Conservation (phyloP, 2,329 filamentous ascomycete species). For the Chaetomium strumarium region DNA sequence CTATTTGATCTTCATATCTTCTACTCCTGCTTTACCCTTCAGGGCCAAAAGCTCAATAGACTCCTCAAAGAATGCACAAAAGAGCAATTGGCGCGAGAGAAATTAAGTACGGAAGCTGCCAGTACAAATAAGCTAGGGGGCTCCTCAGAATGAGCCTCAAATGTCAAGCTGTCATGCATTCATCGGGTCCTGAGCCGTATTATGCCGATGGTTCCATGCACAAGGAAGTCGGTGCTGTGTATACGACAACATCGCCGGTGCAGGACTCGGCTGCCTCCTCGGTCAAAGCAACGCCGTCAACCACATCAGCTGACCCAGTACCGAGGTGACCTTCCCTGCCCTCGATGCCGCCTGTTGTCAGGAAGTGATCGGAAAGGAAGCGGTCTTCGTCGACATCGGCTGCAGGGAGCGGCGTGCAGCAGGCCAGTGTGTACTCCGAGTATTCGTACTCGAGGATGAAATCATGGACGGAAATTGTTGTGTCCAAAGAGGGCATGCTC, state of each 20-base stretch:
- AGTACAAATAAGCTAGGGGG: no score
- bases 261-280: slow-evolving; percentile 21
- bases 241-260: slow-evolving; percentile 8
- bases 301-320: background rate
- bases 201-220: background rate
- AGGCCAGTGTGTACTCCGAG: background rate
- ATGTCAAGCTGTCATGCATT: no score
- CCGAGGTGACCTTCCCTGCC: background rate
- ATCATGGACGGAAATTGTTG: background rate
- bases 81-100: no score
- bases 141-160: no score
- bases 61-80: no score
- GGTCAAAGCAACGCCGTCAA: slow-evolving; percentile 12
- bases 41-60: no score
- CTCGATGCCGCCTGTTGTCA: no score
- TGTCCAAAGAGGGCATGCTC: background rate
- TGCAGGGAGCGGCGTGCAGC: slow-evolving; percentile 7
- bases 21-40: no score
- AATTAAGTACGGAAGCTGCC: no score
- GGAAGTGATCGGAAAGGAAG: no score
- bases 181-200: no score
- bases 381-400: slow-evolving; percentile 3
- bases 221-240: background rate
- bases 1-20: no score
- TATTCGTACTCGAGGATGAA: background rate